Evolutionary conservation across 75 land plant genomes (phyloP).

Genomic region (Gnetum montanum): DNA sequence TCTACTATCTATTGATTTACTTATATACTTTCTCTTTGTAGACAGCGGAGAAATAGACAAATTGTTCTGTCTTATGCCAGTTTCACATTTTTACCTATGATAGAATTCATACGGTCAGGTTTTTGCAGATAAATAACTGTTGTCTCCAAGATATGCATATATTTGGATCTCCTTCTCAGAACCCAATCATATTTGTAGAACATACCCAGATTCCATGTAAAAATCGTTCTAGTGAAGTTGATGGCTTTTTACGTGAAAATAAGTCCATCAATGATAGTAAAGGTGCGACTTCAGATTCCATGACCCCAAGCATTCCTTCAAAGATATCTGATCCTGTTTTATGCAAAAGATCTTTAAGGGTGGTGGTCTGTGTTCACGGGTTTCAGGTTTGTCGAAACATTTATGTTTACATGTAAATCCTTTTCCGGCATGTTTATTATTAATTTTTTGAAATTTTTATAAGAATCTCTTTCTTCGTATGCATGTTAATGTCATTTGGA

Average conservation of each 20-base stretch:
- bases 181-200: constrained; percentile 66
- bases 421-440: too few relatives aligned
- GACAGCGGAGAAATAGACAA: too few relatives aligned
- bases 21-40: neutral
- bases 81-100: too few relatives aligned
- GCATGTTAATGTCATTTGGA: too few relatives aligned
- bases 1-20: too few relatives aligned
- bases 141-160: constrained; percentile 81
- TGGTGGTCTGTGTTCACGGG: constrained; percentile 86
- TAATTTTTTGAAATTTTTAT: too few relatives aligned
- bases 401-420: neutral
- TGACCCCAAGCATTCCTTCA: constrained; percentile 3
- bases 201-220: constrained; percentile 31
- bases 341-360: constrained; percentile 24
- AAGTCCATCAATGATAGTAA: neutral
- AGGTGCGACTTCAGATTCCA: too few relatives aligned
- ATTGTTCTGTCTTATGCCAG: too few relatives aligned
- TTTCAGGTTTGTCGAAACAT: constrained; percentile 45
- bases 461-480: too few relatives aligned
- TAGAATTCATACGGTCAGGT: constrained; percentile 2
- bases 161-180: constrained; percentile 60
- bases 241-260: neutral
- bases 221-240: neutral
- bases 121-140: constrained; percentile 59
- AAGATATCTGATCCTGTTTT: constrained; percentile 9